These are phyloP conservation scores for Leccinum rimulosum DNA, from an alignment of 768 basidiomycete genomes.

Conservation along the genomic window DNA sequence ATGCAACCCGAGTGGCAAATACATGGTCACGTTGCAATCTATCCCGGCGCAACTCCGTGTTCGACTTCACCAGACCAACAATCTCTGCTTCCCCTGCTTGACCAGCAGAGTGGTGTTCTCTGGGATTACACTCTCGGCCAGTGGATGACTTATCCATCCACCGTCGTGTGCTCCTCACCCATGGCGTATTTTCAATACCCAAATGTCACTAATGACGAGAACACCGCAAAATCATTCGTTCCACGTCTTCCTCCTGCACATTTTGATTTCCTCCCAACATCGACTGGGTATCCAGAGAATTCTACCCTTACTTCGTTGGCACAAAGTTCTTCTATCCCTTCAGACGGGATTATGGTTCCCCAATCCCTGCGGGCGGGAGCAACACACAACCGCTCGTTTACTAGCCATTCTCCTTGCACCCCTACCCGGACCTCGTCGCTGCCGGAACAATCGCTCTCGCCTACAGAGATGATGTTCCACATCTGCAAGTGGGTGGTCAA, in stretches of 20 bases:
- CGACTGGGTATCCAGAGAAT: not conserved
- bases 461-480: not conserved
- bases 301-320: not conserved
- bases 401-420: not conserved
- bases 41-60: not conserved
- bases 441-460: not conserved
- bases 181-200: not conserved
- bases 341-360: not conserved
- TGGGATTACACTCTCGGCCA: not conserved
- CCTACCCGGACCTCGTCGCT: not conserved
- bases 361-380: too few species aligned
- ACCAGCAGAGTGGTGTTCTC: not conserved
- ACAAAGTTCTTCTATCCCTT: too few species aligned
- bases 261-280: not conserved
- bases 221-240: not conserved
- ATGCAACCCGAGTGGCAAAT: not conserved
- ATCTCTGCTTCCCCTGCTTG: too few species aligned
- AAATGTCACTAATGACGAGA: too few species aligned
- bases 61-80: not conserved
- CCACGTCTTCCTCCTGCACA: not conserved
- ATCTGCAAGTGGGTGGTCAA: conserved; percentile 10
- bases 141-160: not conserved
- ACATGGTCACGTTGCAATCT: not conserved
- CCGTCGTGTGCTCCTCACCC: not conserved
- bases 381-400: not conserved